Evolutionary conservation across 768 basidiomycete genomes (phyloP).

Genomic region (Hirschioporus abietinus): DNA sequence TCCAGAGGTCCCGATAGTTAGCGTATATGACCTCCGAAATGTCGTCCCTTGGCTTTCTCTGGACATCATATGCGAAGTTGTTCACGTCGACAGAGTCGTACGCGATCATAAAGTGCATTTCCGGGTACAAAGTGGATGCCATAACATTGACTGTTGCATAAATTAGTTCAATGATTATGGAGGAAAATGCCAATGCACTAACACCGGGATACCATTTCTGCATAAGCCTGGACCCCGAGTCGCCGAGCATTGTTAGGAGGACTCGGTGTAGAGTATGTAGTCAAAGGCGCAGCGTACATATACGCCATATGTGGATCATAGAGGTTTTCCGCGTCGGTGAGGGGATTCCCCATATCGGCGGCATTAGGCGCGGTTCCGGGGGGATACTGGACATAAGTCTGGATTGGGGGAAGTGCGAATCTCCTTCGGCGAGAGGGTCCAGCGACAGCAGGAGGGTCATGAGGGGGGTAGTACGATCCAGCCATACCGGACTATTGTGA

Average conservation of each 20-base stretch:
- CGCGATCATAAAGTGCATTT: background rate
- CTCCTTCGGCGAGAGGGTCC: background rate
- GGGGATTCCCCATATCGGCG: background rate
- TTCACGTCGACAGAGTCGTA: conserved; percentile 32
- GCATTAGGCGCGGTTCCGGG: background rate
- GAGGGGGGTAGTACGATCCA: background rate
- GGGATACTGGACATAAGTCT: background rate
- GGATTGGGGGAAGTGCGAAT: background rate
- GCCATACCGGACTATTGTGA: background rate
- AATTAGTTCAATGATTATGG: background rate
- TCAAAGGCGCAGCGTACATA: background rate
- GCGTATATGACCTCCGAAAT: conserved; percentile 40
- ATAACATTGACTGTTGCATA: background rate
- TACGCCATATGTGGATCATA: background rate
- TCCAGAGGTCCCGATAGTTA: conserved; percentile 30
- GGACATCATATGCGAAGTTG: conserved; percentile 44
- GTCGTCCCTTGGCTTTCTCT: conserved; percentile 34
- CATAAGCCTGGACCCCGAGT: background rate
- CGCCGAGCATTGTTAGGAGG: background rate
- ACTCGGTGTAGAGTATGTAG: background rate
- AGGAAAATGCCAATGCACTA: background rate
- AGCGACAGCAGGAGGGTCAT: background rate
- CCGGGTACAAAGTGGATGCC: background rate
- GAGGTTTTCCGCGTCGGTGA: background rate
- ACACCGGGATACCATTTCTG: background rate